Percentiles rank a stretch among this genome's conserved stretches.
Evolutionary conservation across 768 basidiomycete species (phyloP).

Genomic region (Strobilomyces echinocephalus): DNA sequence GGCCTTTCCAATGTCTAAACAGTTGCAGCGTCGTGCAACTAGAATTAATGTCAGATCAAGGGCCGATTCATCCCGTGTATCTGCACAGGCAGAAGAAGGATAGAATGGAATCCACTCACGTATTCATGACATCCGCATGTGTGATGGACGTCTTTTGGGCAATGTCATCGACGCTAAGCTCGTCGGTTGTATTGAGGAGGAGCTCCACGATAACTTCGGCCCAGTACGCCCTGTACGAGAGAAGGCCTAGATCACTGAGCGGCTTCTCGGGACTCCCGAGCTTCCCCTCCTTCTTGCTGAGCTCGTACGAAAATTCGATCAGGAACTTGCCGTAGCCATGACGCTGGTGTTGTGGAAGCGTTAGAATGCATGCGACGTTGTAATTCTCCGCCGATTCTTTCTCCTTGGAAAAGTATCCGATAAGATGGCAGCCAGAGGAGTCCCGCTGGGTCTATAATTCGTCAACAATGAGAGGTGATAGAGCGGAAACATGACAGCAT

Average conservation of each 20-base stretch:
- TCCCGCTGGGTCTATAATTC: conserved; percentile 69
- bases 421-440: conserved; percentile 84
- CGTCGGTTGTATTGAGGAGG: conserved; percentile 62
- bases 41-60: conserved; percentile 13
- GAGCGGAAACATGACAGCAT: conserved; percentile 5
- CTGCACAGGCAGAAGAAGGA: not conserved
- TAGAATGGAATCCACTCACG: conserved; percentile 54
- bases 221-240: conserved; percentile 96
- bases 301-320: conserved; percentile 97
- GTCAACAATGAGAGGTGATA: conserved; percentile 11
- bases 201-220: conserved; percentile 93
- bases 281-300: conserved; percentile 94
- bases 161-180: conserved; percentile 94
- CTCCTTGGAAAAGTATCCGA: conserved; percentile 99
- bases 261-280: conserved; percentile 98
- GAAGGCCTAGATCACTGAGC: conserved; percentile 85
- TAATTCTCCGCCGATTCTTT: conserved; percentile 98
- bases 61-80: not conserved
- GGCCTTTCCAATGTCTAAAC: conserved; percentile 94
- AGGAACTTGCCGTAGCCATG: conserved; percentile 92
- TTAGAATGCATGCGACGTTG: conserved; percentile 98
- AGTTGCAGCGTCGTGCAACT: conserved; percentile 93
- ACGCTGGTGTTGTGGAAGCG: conserved; percentile 97
- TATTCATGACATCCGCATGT: conserved; percentile 96
- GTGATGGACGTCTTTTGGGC: conserved; percentile 94